Evolutionary conservation across 2,329 filamentous ascomycete species (phyloP), one percentile per base, ranked within the genome.

Genomic region (Endothia cerciana): DNA sequence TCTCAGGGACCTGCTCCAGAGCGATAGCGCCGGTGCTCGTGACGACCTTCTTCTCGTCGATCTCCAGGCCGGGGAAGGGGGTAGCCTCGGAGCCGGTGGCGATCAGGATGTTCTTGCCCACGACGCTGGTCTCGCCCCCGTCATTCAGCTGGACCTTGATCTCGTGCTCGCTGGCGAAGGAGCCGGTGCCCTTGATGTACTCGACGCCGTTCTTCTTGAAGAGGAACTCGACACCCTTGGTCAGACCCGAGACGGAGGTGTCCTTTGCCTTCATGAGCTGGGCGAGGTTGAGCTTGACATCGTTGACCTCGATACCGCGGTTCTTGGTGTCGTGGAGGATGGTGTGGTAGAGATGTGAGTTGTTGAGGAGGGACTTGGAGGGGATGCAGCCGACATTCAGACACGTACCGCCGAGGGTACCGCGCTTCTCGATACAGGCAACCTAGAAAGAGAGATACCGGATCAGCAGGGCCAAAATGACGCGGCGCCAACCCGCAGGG

Each of bases 221-320:
- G 70, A 99, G 85, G 78, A 94, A 99, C 81, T 99, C 95, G 71
- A 99, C 91, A 78, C 95, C 95, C 85, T 98, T 98, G 71, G 95
- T 99, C 72, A 99, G 83, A 60, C 93, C 89, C 49, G 83, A 80
- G 69, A 99, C 95, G 62, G 95, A 96, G 43, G 89, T 91, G 62
- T 99, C 94, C 84, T 99, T 99, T 67, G 95, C 94, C 84, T 97
- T 97, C 94, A 99, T 97, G 88, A 99, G 93, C 79, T 95, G 90
- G 74, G 84, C 81, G 56, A 99, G 87, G 85, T 99, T 97, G 77
- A 99, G 90, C 81, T 97, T 96, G 76, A 99, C 94, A 82, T 97
- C 93, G 77, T 91, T 90, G 73, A 99, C 95, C 77, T 98, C 94
- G 78, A 99, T 99, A 78, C 95, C 95, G 78, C 95, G 93, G 81